phyloP scores from a whole-genome alignment of 352 stramenopile genomes.

The Globisporangium camurandrum region DNA sequence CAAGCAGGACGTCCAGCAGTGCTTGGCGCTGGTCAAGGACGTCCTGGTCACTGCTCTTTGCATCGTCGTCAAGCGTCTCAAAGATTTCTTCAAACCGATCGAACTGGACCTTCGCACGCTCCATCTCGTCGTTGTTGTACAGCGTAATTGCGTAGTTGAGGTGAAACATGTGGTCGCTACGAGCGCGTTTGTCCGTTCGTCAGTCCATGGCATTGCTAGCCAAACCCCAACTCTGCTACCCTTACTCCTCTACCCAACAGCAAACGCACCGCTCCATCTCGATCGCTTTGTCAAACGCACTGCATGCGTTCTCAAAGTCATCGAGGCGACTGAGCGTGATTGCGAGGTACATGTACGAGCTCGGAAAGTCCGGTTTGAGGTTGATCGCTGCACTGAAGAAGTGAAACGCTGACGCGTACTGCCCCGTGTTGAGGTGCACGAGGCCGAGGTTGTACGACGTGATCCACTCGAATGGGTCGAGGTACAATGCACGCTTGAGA shows the following conservation, averaged over 20 bases:
- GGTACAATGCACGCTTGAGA: constrained; percentile 88
- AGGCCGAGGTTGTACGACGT: constrained; percentile 92
- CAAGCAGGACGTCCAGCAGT: constrained; percentile 55
- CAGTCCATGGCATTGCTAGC: too few relatives aligned
- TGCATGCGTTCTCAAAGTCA: constrained; percentile 90
- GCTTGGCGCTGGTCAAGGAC: constrained; percentile 70
- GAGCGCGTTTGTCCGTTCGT: not conserved
- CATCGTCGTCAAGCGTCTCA: constrained; percentile 58
- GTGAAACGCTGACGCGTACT: constrained; percentile 92
- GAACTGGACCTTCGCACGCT: constrained; percentile 78
- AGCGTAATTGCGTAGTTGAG: constrained; percentile 87
- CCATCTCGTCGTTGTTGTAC: constrained; percentile 88
- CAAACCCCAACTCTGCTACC: too few relatives aligned
- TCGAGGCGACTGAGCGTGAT: constrained; percentile 86
- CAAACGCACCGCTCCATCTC: constrained; percentile 69
- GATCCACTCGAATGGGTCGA: constrained; percentile 94
- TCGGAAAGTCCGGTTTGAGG: constrained; percentile 81
- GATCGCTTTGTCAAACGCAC: constrained; percentile 89
- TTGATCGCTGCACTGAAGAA: constrained; percentile 89
- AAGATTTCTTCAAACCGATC: constrained; percentile 81
- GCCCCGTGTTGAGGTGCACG: constrained; percentile 88
- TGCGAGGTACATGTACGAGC: constrained; percentile 91
- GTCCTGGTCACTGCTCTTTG: constrained; percentile 51
- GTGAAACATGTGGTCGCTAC: constrained; percentile 80
- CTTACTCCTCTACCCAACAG: too few relatives aligned